These are phyloP conservation scores for Excoecaria cochinchinensis DNA, from an alignment of 345 rosid genomes.

Conservation along the genomic window DNA sequence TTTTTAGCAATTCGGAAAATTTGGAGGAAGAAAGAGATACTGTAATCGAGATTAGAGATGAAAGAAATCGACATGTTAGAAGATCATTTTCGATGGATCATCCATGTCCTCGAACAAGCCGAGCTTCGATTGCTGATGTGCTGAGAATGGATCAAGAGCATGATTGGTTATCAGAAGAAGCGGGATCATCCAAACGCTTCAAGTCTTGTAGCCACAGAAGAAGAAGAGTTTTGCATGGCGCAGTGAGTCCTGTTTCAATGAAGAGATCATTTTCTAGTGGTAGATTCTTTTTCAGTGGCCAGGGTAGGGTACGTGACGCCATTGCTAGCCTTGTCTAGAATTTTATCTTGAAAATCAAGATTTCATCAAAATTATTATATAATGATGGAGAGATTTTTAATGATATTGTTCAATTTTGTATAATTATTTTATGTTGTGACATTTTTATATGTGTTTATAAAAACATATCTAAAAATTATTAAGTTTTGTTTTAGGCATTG, in stretches of 20 bases:
- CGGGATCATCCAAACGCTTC: constrained; percentile 22
- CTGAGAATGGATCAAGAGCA: constrained; percentile 35
- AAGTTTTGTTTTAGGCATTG: no score
- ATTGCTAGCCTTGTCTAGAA: constrained; percentile 20
- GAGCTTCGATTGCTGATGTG: constrained; percentile 41
- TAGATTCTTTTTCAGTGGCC: constrained; percentile 42
- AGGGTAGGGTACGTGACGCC: constrained; percentile 32
- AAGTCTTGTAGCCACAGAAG: constrained; percentile 30
- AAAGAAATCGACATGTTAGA: constrained; percentile 25
- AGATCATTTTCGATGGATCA: constrained; percentile 64
- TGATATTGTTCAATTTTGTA: no score
- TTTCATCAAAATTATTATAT: no score
- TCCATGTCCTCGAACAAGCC: constrained; percentile 30
- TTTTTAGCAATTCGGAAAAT: constrained; percentile 37
- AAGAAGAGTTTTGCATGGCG: constrained; percentile 1
- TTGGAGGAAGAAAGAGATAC: constrained; percentile 34
- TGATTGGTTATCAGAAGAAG: constrained; percentile 19
- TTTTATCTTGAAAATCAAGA: no score
- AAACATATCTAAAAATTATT: no score
- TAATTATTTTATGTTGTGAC: no score
- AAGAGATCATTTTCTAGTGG: constrained; percentile 71
- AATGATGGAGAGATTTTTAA: no score
- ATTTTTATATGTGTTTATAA: no score
- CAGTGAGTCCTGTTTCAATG: constrained; percentile 19
- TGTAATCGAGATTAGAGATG: constrained; percentile 41